Evolutionary conservation across 495 filamentous ascomycete genomes (phyloP).

Genomic region (Talaromyces trachyspermus): DNA sequence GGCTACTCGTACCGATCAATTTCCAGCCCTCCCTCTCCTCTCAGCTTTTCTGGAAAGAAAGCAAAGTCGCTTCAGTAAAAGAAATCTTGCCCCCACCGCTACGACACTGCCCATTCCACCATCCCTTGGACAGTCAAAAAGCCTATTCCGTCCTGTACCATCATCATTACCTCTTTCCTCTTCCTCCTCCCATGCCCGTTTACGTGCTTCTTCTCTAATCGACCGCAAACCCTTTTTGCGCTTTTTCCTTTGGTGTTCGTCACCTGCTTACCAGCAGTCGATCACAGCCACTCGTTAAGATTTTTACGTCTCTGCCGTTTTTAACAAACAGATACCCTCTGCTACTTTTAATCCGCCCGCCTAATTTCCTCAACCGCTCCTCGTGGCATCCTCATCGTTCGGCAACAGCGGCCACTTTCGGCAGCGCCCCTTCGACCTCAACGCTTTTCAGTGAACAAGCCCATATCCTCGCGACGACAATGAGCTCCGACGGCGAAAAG

Average conservation of each 20-base stretch:
- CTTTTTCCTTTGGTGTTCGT: conserved; percentile 7
- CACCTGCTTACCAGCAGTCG: conserved; percentile 8
- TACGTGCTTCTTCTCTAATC: conserved; percentile 7
- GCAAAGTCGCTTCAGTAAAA: too few species aligned
- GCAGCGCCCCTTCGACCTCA: conserved; percentile 44
- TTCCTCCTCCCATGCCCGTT: conserved; percentile 16
- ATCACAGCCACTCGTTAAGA: conserved; percentile 11
- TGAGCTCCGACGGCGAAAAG: conserved; percentile 70
- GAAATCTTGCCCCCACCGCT: background rate
- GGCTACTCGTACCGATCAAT: too few species aligned
- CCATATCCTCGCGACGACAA: conserved; percentile 31
- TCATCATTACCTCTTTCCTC: conserved; percentile 16
- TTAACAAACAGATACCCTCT: background rate
- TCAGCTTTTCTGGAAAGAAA: too few species aligned
- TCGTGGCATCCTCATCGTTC: conserved; percentile 42
- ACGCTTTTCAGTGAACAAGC: conserved; percentile 40
- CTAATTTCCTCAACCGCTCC: conserved; percentile 16
- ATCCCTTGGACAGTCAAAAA: conserved; percentile 4
- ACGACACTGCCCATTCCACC: conserved; percentile 8
- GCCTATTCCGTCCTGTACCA: conserved; percentile 7
- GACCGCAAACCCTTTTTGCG: conserved; percentile 6
- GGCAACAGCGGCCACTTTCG: conserved; percentile 39
- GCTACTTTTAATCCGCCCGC: conserved; percentile 1
- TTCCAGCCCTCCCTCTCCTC: too few species aligned
- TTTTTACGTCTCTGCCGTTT: conserved; percentile 5